Conservation (phyloP, 768 basidiomycete species). For the Hebeloma cylindrosporum region DNA sequence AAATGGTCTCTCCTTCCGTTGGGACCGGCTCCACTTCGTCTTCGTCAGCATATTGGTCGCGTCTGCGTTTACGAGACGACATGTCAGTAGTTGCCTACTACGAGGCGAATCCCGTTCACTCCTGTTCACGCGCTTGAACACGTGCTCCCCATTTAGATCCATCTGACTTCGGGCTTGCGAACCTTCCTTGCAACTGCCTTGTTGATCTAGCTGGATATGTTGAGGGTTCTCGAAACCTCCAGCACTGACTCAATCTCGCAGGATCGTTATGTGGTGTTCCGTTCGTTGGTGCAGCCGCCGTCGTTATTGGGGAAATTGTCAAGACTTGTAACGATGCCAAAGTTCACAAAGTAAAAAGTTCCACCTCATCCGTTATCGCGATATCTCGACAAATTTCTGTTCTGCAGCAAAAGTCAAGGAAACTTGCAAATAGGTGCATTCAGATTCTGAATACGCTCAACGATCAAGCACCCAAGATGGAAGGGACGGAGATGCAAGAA, state of each 20-base stretch:
- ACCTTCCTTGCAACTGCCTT: no score
- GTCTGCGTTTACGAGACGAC: constrained; percentile 49
- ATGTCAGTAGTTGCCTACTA: constrained; percentile 13
- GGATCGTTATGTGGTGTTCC: constrained; percentile 46
- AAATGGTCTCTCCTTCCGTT: constrained; percentile 28
- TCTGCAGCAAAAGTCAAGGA: constrained; percentile 41
- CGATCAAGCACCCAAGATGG: constrained; percentile 38
- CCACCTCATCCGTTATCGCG: background rate
- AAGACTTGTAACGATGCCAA: constrained; percentile 45
- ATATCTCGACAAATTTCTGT: constrained; percentile 4
- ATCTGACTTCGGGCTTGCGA: no score
- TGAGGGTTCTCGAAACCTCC: constrained; percentile 19
- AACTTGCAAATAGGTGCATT: constrained; percentile 43
- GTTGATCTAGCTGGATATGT: constrained; percentile 19
- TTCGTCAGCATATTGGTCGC: constrained; percentile 39
- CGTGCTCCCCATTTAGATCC: background rate
- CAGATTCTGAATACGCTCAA: constrained; percentile 37
- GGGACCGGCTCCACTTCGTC: constrained; percentile 19
- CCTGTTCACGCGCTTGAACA: background rate
- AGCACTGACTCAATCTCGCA: constrained; percentile 41
- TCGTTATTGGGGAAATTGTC: constrained; percentile 45
- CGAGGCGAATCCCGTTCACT: constrained; percentile 1
- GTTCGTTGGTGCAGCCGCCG: constrained; percentile 43
- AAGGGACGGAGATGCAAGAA: constrained; percentile 40
- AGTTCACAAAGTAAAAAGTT: constrained; percentile 45